These are phyloP conservation scores for Dovyalis caffra DNA, from an alignment of 345 rosid genomes.

Conservation along the genomic window DNA sequence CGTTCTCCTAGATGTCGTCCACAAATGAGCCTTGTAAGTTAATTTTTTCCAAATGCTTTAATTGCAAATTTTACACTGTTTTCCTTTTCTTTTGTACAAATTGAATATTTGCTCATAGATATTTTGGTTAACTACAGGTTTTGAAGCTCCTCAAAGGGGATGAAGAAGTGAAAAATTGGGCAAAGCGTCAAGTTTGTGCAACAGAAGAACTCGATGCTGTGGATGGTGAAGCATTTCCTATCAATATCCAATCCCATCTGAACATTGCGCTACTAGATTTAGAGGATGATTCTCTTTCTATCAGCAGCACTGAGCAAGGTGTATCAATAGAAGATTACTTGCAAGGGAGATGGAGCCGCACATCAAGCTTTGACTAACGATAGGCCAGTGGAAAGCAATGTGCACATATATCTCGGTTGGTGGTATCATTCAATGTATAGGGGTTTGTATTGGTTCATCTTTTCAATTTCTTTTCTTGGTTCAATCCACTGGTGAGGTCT, in stretches of 20 bases:
- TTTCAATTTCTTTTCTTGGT: background rate
- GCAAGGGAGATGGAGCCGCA: conserved; percentile 75
- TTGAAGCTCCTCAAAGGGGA: conserved; percentile 84
- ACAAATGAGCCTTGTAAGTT: conserved; percentile 63
- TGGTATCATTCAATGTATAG: conserved; percentile 21
- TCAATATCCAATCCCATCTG: conserved; percentile 70
- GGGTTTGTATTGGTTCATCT: background rate
- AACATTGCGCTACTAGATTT: conserved; percentile 76
- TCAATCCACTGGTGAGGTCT: conserved; percentile 23
- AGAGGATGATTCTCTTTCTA: conserved; percentile 67
- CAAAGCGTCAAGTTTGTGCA: conserved; percentile 48
- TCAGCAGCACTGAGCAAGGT: conserved; percentile 55
- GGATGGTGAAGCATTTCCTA: conserved; percentile 51
- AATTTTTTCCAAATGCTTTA: background rate
- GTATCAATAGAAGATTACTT: conserved; percentile 71
- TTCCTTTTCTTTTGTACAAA: background rate
- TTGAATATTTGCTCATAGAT: background rate
- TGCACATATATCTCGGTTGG: background rate
- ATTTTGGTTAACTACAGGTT: conserved; percentile 40
- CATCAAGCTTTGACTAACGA: conserved; percentile 63
- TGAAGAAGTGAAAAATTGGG: conserved; percentile 64
- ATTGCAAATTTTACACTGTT: background rate
- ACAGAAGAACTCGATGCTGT: conserved; percentile 48
- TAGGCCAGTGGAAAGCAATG: background rate
- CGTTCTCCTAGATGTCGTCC: conserved; percentile 63